Conservation (phyloP, 345 rosid species). For the Adansonia digitata region DNA sequence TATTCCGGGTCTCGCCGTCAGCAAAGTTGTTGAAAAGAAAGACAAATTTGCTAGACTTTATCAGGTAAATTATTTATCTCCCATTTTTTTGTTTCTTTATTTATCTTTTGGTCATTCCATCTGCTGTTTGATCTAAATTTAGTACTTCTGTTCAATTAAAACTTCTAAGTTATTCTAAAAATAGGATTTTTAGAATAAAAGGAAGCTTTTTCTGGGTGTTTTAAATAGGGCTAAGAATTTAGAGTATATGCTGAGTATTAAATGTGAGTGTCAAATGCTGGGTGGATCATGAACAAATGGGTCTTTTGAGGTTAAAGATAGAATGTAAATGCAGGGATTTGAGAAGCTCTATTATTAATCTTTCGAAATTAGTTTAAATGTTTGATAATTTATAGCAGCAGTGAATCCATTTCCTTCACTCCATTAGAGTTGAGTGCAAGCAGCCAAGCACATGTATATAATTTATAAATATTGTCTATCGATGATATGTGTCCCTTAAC, state of each 20-base stretch:
- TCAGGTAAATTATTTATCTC: constrained; percentile 42
- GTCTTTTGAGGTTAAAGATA: background rate
- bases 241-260: background rate
- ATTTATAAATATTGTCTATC: background rate
- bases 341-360: background rate
- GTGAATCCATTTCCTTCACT: background rate
- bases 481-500: background rate
- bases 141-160: background rate
- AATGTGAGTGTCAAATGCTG: background rate
- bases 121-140: background rate
- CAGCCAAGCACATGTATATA: background rate
- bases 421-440: background rate
- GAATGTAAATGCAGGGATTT: background rate
- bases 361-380: background rate
- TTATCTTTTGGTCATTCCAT: no score
- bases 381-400: background rate
- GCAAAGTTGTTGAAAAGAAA: constrained; percentile 69
- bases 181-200: background rate
- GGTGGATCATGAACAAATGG: background rate
- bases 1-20: constrained; percentile 76
- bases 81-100: background rate
- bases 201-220: background rate
- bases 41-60: constrained; percentile 65
- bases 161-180: background rate
- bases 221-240: background rate